Evolutionary conservation across 2,329 filamentous ascomycete genomes (phyloP), one percentile per base, ranked within the genome.

Genomic region (Ilyonectria robusta): DNA sequence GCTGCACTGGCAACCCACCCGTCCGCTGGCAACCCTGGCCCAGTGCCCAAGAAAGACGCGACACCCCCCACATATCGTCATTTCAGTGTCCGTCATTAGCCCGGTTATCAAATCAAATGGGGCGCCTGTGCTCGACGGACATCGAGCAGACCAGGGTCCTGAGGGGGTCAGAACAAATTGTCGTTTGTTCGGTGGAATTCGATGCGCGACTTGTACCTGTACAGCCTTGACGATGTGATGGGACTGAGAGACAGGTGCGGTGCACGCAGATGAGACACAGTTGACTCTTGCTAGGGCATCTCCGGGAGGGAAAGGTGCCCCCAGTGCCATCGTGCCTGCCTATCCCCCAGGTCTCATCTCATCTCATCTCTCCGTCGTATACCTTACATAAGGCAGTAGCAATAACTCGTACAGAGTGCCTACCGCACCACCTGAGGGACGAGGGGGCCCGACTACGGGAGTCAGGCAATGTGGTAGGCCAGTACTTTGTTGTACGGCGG

Each of bases 1-100:
- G 62, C 69, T 72, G 67, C 73, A 75, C 73, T 75, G 73, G 73
- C 73, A 75, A 73, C 73, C 73, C 72, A 75, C 70, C 65, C 61
- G 42, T 57, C 54, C 59, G 70, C 47, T 70, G 66, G 68, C 61
- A 72, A 56, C 42, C 58, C 55, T 75, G 72, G 72, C 68, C 65
- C 58, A 55, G 63, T n/a, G 67, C 57, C 62, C 68, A 72, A 72
- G 69, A 69, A 69, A 65, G 64, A 70, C 58, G 65, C 66, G 51
- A 53, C 60, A 69, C 68, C 70, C 73, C 73, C 73, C 73, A 75
- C 73, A 75, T 67, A 62, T 75, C 72, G 72, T 75, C 73, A 75
- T 75, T 76, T 75, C 70, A 71, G 64, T 68, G 58, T 67, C 72
- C 72, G 66, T 75, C 73, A 73, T 75, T 76, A 75, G 73, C 63